These are phyloP conservation scores for Kodamaea arcana DNA, from an alignment of 1,139 yeast species.

Conservation along the genomic window DNA sequence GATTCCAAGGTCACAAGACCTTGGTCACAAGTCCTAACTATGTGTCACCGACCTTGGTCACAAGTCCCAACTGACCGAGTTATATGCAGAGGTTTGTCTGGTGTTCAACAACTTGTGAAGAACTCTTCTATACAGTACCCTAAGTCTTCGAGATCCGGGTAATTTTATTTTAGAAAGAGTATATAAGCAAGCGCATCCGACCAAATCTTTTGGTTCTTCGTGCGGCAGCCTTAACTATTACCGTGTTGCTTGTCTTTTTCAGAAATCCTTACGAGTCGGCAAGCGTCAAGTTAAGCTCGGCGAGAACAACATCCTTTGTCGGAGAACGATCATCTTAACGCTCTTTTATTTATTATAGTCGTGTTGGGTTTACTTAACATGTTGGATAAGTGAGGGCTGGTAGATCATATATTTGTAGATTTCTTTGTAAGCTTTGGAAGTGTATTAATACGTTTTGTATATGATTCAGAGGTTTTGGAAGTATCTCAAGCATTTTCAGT, in stretches of 20 bases:
- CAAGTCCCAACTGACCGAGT: no score
- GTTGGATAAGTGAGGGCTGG: conserved; percentile 44
- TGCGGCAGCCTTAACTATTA: conserved; percentile 56
- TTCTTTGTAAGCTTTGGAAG: not conserved
- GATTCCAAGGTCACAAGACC: no score
- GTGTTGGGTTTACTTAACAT: conserved; percentile 5
- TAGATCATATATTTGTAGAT: conserved; percentile 38
- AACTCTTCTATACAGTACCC: not conserved
- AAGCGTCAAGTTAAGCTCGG: conserved; percentile 51
- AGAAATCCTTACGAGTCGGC: conserved; percentile 49
- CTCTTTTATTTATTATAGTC: conserved; percentile 37
- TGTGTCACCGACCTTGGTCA: no score
- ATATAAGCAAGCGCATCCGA: not conserved
- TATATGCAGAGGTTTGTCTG: no score
- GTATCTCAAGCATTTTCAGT: no score
- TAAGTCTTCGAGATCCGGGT: not conserved
- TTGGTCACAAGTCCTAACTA: no score
- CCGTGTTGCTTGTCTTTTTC: conserved; percentile 57
- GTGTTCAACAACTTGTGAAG: no score
- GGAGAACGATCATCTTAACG: conserved; percentile 47
- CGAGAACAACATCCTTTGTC: conserved; percentile 41
- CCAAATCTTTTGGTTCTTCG: conserved; percentile 12
- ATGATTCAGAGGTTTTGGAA: no score
- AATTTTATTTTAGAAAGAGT: not conserved
- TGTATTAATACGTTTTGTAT: no score